Evolutionary conservation across 2,329 filamentous ascomycete genomes (phyloP), one percentile per base, ranked within the genome.

Genomic region (Ophiostoma ips): DNA sequence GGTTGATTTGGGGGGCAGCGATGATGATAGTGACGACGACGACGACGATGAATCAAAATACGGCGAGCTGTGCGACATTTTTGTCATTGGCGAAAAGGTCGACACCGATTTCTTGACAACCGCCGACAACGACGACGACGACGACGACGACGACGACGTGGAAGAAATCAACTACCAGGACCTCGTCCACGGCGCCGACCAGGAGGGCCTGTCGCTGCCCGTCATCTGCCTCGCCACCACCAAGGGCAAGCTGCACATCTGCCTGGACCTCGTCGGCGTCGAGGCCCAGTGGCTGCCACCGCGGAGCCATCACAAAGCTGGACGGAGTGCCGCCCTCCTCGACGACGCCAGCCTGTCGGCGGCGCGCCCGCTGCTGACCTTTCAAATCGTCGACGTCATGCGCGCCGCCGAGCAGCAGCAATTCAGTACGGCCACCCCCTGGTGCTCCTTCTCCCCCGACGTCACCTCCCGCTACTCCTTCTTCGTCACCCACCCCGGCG

Each of bases 231-330:
- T 82, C 9, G 65, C 82, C 2, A 77, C 77, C 1, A 75, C 72
- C 3, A 79, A 75, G 56, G 79, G 79, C 3, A 76, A 76, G 58
- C 66, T 81, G 50, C 71, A 76, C 40, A 67, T 83, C 35, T 81
- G 77, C 56, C 66, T 83, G 12, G 79, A 83, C 56, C 57, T 79
- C 2, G 72, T 79, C 10, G 77, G 77, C 1, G 70, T 81, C 15
- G 73, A 82, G 59, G 79, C 79, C n/a, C 75, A 81, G 59, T 83
- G 79, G 79, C 64, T 83, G 18, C 76, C 76, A 1, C 75, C 76
- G 7, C 75, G 71, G 51, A 69, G 66, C 57, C 79, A 51, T 48
- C 51, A 51, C 31, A 50, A 52, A 48, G 19, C 31, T 51, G 12
- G 34, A 36, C n/a, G 41, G 30, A 31, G 28, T 18, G n/a, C 24